phyloP scores from a whole-genome alignment of 2,329 filamentous ascomycete species.

The Colletotrichum musae region DNA sequence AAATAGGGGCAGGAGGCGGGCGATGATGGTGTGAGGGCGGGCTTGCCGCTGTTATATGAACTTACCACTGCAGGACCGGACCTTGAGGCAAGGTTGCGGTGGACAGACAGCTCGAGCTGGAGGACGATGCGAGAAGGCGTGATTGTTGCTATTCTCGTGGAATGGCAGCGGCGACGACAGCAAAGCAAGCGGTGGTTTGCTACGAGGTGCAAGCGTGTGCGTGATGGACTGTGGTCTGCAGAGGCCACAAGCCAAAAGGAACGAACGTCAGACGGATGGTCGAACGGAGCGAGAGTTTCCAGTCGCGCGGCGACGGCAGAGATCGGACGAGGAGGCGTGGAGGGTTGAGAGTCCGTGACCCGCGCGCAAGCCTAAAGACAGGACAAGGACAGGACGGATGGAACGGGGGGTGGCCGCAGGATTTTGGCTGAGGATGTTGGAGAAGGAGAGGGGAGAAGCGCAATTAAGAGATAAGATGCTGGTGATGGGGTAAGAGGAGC shows the following conservation, averaged over 20 bases:
- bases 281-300: slow-evolving; percentile 27
- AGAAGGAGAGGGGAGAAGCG: slow-evolving; percentile 11
- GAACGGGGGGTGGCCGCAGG: slow-evolving; percentile 5
- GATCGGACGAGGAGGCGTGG: slow-evolving; percentile 34
- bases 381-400: slow-evolving; percentile 13
- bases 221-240: slow-evolving; percentile 10
- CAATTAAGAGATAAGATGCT: slow-evolving; percentile 30
- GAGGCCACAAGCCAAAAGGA: slow-evolving; percentile 18
- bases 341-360: slow-evolving; percentile 31
- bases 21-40: slow-evolving; percentile 8
- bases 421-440: slow-evolving; percentile 17
- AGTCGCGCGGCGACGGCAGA: slow-evolving; percentile 25
- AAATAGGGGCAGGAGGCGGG: slow-evolving; percentile 17
- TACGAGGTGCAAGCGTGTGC: slow-evolving; percentile 2
- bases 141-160: slow-evolving; percentile 30
- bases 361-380: slow-evolving; percentile 13
- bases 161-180: slow-evolving; percentile 9
- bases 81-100: neutral
- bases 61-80: slow-evolving; percentile 24
- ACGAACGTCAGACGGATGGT: slow-evolving; percentile 34
- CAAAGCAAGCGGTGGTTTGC: slow-evolving; percentile 2
- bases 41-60: slow-evolving; percentile 17
- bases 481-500: slow-evolving; percentile 8
- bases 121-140: slow-evolving; percentile 1
- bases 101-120: neutral